These are phyloP conservation scores for Naganishia cerealis DNA, from an alignment of 1,284 basidiomycete genomes.

Conservation along the genomic window DNA sequence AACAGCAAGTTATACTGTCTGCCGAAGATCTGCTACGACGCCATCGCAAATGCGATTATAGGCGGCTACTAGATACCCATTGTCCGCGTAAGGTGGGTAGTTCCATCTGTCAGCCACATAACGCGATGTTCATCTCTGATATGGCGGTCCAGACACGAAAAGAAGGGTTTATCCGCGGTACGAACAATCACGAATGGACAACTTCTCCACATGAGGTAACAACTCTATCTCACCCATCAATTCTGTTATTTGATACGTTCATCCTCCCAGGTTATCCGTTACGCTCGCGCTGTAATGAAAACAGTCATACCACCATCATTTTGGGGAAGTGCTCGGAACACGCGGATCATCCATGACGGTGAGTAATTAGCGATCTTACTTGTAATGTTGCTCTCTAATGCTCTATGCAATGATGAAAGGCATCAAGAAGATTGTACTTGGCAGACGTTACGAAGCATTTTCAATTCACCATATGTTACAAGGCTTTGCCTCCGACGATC, in stretches of 20 bases:
- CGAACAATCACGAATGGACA: constrained; percentile 1
- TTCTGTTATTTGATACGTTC: background rate
- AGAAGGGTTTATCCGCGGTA: background rate
- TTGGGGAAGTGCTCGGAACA: constrained; percentile 75
- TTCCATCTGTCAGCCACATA: background rate
- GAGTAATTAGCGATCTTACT: constrained; percentile 41
- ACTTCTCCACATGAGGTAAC: constrained; percentile 12
- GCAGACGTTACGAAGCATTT: constrained; percentile 76
- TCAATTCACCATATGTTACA: constrained; percentile 79
- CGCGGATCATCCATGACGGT: constrained; percentile 65
- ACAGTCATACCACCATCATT: constrained; percentile 71
- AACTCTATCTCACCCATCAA: background rate
- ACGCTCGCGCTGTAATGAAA: constrained; percentile 65
- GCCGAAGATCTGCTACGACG: constrained; percentile 67
- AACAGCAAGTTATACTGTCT: constrained; percentile 57
- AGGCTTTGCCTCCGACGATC: constrained; percentile 70
- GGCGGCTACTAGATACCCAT: constrained; percentile 62
- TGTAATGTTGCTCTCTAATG: background rate
- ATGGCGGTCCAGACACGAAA: background rate
- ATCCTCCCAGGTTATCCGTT: constrained; percentile 66
- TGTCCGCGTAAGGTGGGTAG: constrained; percentile 72
- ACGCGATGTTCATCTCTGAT: background rate
- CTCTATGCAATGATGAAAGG: constrained; percentile 56
- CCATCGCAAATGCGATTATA: constrained; percentile 71
- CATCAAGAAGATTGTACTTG: constrained; percentile 68